phyloP scores from a whole-genome alignment of 73 alveolate species.

The Tetrahymena elliotti region DNA sequence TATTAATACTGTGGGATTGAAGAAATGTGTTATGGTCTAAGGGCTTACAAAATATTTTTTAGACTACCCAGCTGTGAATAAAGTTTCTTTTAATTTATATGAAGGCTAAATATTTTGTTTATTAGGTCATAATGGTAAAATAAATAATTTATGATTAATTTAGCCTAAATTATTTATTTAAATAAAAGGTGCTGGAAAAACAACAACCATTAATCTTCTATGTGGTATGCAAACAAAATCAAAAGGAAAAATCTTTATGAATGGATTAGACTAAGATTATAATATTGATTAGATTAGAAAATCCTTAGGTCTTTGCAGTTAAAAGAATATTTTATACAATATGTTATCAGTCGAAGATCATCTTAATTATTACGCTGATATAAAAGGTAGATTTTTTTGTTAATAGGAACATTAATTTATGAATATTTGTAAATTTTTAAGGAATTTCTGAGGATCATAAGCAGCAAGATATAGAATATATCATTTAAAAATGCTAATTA shows the following conservation, averaged over 20 bases:
- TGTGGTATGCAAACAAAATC: constrained; percentile 61
- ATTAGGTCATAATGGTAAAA: constrained; percentile 95
- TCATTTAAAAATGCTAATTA: constrained; percentile 58
- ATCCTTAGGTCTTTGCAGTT: constrained; percentile 95
- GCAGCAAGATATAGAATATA: constrained; percentile 47
- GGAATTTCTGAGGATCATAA: constrained; percentile 8
- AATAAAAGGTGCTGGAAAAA: constrained; percentile 90
- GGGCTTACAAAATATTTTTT: constrained; percentile 33
- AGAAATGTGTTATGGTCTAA: not conserved
- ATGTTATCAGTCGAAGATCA: constrained; percentile 66
- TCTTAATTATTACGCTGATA: constrained; percentile 27
- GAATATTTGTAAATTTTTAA: too few relatives aligned
- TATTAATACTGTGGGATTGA: not conserved
- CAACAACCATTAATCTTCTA: constrained; percentile 87
- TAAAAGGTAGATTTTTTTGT: constrained; percentile 42
- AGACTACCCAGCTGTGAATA: constrained; percentile 79
- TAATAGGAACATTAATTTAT: constrained; percentile 50
- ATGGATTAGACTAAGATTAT: constrained; percentile 53
- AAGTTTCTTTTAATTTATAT: constrained; percentile 37
- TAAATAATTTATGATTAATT: too few relatives aligned
- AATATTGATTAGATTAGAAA: constrained; percentile 64
- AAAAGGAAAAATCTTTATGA: constrained; percentile 47
- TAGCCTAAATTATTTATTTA: too few relatives aligned
- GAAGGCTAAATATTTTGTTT: constrained; percentile 44
- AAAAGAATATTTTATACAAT: constrained; percentile 89